phyloP scores from a whole-genome alignment of 2,329 filamentous ascomycete genomes.

The Arthrobotrys megalospora region DNA sequence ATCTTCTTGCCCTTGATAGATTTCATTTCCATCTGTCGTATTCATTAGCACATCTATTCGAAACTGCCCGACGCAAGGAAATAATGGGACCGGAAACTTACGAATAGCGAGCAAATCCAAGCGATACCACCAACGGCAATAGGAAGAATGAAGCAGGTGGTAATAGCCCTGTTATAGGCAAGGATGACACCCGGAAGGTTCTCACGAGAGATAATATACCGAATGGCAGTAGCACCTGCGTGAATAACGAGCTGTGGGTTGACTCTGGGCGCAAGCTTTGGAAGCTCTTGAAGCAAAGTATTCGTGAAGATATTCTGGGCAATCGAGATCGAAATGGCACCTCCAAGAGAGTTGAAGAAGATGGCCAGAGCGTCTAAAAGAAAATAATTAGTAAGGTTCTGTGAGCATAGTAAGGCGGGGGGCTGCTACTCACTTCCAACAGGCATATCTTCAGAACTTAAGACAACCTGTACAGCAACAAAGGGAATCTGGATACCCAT shows the following conservation, averaged over 20 bases:
- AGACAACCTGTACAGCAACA: constrained; percentile 65
- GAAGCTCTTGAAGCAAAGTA: constrained; percentile 73
- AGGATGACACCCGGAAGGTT: constrained; percentile 64
- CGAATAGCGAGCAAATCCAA: constrained; percentile 51
- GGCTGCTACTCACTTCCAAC: constrained; percentile 64
- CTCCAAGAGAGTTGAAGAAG: constrained; percentile 78
- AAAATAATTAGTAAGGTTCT: constrained; percentile 62
- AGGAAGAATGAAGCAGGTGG: constrained; percentile 51
- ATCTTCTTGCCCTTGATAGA: constrained; percentile 59
- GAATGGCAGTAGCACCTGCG: constrained; percentile 69
- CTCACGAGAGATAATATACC: constrained; percentile 66
- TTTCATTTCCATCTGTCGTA: constrained; percentile 59
- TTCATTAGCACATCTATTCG: constrained; percentile 26
- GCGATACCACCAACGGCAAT: constrained; percentile 53
- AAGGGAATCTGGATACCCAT: constrained; percentile 65
- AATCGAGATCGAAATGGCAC: constrained; percentile 77
- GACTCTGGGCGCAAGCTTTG: constrained; percentile 67
- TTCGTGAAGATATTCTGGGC: constrained; percentile 79
- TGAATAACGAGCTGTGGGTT: constrained; percentile 67
- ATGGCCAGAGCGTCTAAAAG: constrained; percentile 67
- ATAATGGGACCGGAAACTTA: constrained; percentile 26
- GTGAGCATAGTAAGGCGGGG: constrained; percentile 61
- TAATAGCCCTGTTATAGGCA: constrained; percentile 51
- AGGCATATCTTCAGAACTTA: constrained; percentile 64
- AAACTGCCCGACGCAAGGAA: no score